Evolutionary conservation across 345 rosid species (phyloP).

Genomic region (Eucalyptus camaldulensis): DNA sequence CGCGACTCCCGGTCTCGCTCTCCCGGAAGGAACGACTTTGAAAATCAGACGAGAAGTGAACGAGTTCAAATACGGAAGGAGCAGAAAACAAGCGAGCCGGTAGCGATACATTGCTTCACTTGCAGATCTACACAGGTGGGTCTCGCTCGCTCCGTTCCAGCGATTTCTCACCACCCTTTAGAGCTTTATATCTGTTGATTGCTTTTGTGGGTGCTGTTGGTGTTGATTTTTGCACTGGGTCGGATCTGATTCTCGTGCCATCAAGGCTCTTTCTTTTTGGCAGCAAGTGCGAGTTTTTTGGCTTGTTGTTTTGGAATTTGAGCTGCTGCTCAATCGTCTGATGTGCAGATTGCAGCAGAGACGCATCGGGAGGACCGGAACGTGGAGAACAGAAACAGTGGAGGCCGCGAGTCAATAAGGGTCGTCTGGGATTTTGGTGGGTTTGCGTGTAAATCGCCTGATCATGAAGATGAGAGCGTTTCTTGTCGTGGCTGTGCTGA

Average conservation of each 20-base stretch:
- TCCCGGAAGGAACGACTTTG: background rate
- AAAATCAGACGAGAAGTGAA: background rate
- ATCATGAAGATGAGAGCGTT: background rate
- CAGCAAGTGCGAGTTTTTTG: background rate
- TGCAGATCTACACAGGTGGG: background rate
- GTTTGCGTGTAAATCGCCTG: background rate
- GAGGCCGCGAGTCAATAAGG: background rate
- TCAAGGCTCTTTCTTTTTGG: background rate
- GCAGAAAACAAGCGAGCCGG: background rate
- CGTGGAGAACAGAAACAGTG: background rate
- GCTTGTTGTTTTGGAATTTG: background rate
- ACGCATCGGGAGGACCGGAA: background rate
- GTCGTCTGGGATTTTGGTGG: background rate
- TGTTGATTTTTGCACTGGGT: background rate
- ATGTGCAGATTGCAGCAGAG: background rate
- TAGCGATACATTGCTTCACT: background rate
- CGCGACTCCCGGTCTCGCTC: background rate
- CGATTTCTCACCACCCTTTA: background rate
- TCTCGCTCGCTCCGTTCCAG: background rate
- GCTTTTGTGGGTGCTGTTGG: background rate
- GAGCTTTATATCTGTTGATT: background rate
- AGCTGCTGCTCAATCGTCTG: background rate
- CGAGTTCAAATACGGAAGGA: background rate
- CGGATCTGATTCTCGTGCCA: background rate
- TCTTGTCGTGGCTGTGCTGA: background rate